Conservation (phyloP, 495 filamentous ascomycete genomes). For the Trichoderma reesei region DNA sequence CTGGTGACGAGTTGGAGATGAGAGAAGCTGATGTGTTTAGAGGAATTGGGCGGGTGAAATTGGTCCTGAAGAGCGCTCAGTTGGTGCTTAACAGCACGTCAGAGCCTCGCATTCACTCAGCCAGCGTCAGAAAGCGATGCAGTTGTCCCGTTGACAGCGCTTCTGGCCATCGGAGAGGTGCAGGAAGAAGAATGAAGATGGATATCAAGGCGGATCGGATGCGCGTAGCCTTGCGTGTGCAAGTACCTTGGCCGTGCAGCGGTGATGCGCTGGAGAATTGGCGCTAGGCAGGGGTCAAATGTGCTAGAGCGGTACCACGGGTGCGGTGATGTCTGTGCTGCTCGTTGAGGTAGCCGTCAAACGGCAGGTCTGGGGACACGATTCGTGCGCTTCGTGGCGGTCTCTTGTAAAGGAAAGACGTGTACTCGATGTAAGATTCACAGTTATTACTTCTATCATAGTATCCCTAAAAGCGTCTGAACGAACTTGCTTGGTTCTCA, state of each 20-base stretch:
- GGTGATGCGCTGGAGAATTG: background rate
- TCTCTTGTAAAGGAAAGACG: too few relatives aligned
- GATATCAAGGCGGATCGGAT: constrained; percentile 1
- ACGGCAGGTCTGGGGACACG: background rate
- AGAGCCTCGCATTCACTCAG: background rate
- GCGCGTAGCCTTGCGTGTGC: background rate
- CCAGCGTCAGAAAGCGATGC: background rate
- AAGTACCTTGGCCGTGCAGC: constrained; percentile 8
- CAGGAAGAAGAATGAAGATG: too few relatives aligned
- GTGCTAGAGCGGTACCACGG: background rate
- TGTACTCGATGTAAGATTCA: too few relatives aligned
- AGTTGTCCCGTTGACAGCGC: background rate
- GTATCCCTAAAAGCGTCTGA: too few relatives aligned
- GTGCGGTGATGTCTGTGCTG: background rate
- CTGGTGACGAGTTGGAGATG: background rate
- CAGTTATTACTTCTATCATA: too few relatives aligned
- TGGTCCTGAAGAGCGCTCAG: too few relatives aligned
- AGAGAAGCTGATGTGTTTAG: background rate
- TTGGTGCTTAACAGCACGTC: too few relatives aligned
- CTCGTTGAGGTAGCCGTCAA: background rate
- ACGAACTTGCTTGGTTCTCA: too few relatives aligned
- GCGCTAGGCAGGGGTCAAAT: background rate
- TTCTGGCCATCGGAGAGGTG: background rate
- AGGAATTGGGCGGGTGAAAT: too few relatives aligned
- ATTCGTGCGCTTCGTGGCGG: too few relatives aligned